Evolutionary conservation across 257 asterid genomes (phyloP).

Genomic region (Ilex asprella): DNA sequence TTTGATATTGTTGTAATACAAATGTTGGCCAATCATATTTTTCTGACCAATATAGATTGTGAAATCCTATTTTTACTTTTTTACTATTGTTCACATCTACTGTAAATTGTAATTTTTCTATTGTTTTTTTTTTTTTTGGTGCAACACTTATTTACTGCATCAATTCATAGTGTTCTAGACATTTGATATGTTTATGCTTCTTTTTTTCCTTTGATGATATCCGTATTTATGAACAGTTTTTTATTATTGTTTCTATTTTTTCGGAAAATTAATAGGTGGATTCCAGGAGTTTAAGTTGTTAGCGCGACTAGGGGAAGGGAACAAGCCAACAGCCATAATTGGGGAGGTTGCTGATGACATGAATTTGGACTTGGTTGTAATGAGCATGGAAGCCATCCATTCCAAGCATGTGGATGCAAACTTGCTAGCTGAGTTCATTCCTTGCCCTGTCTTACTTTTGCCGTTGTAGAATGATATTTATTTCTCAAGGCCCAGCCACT

Average conservation of each 20-base stretch:
- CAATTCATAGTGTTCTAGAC: too few relatives aligned
- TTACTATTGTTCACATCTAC: too few relatives aligned
- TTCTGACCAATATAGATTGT: too few relatives aligned
- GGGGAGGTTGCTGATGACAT: slow-evolving; percentile 97
- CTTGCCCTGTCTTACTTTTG: slow-evolving; percentile 82
- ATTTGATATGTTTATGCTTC: too few relatives aligned
- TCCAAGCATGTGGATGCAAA: slow-evolving; percentile 97
- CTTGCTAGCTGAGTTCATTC: slow-evolving; percentile 89
- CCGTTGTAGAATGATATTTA: slow-evolving; percentile 39
- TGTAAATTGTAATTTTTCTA: too few relatives aligned
- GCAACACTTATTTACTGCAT: too few relatives aligned
- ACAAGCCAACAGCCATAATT: slow-evolving; percentile 82
- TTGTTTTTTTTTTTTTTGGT: too few relatives aligned
- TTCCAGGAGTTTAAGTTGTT: slow-evolving; percentile 77
- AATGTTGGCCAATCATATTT: too few relatives aligned
- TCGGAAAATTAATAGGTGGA: slow-evolving; percentile 42
- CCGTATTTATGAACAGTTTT: not conserved
- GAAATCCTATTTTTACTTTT: too few relatives aligned
- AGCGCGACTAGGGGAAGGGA: slow-evolving; percentile 91
- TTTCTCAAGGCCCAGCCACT: not conserved
- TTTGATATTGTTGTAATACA: too few relatives aligned
- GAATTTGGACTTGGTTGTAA: slow-evolving; percentile 84
- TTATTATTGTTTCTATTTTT: not conserved
- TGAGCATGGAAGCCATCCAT: slow-evolving; percentile 98
- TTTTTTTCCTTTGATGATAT: too few relatives aligned